These are phyloP conservation scores for Pichia sp. DNA, from an alignment of 1,139 yeast genomes.

Conservation along the genomic window DNA sequence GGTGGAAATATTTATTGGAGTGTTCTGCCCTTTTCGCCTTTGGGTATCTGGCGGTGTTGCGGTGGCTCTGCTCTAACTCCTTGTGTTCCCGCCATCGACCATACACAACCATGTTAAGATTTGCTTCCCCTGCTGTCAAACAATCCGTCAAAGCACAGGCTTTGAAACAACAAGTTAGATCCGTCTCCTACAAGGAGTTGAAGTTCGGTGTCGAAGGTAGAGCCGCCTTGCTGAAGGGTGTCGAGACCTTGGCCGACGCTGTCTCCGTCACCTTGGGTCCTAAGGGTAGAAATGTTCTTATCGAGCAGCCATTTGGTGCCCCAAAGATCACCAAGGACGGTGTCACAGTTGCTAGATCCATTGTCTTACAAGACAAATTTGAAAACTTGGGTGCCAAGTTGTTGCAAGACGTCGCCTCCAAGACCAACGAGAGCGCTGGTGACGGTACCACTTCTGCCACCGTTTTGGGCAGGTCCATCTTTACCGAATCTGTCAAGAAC, in stretches of 20 bases:
- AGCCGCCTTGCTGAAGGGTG: constrained; percentile 94
- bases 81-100: neutral
- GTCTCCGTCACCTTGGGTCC: constrained; percentile 97
- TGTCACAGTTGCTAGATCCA: constrained; percentile 93
- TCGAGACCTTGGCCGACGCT: constrained; percentile 93
- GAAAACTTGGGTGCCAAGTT: constrained; percentile 97
- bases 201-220: constrained; percentile 98
- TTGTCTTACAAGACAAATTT: constrained; percentile 83
- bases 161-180: constrained; percentile 42
- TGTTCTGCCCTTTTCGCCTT: neutral
- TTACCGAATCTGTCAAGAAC: constrained; percentile 95
- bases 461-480: constrained; percentile 92
- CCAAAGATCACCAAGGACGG: constrained; percentile 99
- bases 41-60: neutral
- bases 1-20: neutral
- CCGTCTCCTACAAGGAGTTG: constrained; percentile 85
- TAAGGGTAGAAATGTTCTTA: constrained; percentile 95
- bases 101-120: constrained; percentile 47
- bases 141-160: constrained; percentile 25
- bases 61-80: neutral
- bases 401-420: constrained; percentile 95
- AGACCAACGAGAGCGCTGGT: constrained; percentile 98
- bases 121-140: constrained; percentile 45
- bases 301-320: constrained; percentile 94
- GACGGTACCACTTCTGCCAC: constrained; percentile 99